These are phyloP conservation scores for Trifolium repens DNA, from an alignment of 306 rosid genomes.

Conservation along the genomic window DNA sequence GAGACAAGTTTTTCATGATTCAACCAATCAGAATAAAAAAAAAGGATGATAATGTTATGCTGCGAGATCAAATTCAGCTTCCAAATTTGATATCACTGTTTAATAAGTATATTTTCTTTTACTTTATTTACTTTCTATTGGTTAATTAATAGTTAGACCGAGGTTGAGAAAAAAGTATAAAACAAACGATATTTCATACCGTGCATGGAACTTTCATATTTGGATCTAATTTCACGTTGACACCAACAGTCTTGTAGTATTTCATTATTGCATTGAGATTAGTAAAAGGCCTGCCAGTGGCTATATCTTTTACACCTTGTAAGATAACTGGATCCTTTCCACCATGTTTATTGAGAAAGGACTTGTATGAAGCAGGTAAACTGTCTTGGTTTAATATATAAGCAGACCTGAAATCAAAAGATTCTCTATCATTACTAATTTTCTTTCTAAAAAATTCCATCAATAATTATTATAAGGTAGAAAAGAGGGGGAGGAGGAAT, in stretches of 20 bases:
- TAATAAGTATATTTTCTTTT: constrained; percentile 28
- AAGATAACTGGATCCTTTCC: constrained; percentile 80
- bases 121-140: constrained; percentile 28
- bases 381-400: constrained; percentile 95
- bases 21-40: constrained; percentile 29
- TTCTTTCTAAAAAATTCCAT: neutral
- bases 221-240: constrained; percentile 68
- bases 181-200: constrained; percentile 56
- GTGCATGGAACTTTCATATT: constrained; percentile 87
- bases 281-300: constrained; percentile 71
- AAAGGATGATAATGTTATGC: neutral
- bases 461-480: constrained; percentile 8
- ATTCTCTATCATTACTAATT: constrained; percentile 10
- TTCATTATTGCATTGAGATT: constrained; percentile 69
- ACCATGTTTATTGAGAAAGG: constrained; percentile 93
- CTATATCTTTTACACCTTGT: constrained; percentile 77
- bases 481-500: neutral
- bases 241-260: constrained; percentile 64
- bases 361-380: constrained; percentile 87
- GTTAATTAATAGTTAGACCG: neutral
- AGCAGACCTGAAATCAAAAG: constrained; percentile 74
- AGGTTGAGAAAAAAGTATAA: constrained; percentile 30
- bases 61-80: constrained; percentile 31
- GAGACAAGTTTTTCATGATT: constrained; percentile 7
- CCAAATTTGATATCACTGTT: constrained; percentile 29